Base-by-base conservation (phyloP, 2,329 filamentous ascomycete species). In the Exophiala lecanii-corni region DNA sequence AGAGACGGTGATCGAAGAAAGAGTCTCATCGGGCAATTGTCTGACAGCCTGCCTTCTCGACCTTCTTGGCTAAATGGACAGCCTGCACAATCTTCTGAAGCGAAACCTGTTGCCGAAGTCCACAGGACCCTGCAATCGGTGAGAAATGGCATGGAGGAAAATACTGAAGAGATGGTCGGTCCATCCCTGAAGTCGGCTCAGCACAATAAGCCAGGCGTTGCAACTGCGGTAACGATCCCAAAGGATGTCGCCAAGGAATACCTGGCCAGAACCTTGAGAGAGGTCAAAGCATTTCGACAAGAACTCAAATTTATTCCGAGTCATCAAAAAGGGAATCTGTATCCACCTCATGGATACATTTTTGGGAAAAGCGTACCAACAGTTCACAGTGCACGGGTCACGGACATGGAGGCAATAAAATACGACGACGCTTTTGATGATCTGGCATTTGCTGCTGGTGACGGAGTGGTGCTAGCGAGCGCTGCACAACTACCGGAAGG, bases 311-410 rank as follows among this genome's bases (percentile, higher is more conserved):
- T 85, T 64, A 69, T 70, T 1, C 69, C 80, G 0, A 54, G 63
- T 1, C 81, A 84, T 55, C 75, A 80, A 12, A 63, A 66, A 0
- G 60, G 71, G n/a, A 94, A 95, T 59, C 60, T 63, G 0, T 96
- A 96, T 58, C 89, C 89, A 2, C 89, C 91, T 0, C 71, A 86
- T 9, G 81, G 86, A 0, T 76, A 94, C 35, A 78, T 97, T 6
- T 96, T 94, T 65, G 85, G 86, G 43, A 95, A 94, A 62, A 81
- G 80, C 17, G 86, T 84, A 1, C 89, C 89, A 0, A 96, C 89
- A 0, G 86, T 94, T 1, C 88, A 82, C 59, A 88, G 84, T 0
- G 87, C 86, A 0, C 81, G 82, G 33, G 87, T 97, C 0, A 68
- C 76, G 10, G 79, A 79, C 2, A 72, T 76, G 3, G 88, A 91